Evolutionary conservation across 2,329 filamentous ascomycete species (phyloP).

Genomic region (Dactylellina drechsleri): DNA sequence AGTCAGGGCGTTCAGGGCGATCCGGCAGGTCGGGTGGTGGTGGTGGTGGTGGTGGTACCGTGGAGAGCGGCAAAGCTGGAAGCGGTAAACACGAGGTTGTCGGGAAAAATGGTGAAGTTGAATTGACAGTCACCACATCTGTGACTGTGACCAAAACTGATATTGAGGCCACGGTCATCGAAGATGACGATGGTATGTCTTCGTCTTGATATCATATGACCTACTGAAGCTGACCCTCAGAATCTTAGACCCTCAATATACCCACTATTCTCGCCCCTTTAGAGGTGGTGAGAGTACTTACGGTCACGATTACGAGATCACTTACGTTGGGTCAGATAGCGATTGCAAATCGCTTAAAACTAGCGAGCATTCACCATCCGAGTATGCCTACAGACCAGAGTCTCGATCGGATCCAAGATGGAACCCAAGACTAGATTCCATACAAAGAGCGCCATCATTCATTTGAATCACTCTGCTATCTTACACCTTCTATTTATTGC

Average conservation of each 20-base stretch:
- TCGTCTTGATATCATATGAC: background rate
- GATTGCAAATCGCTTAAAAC: constrained; percentile 49
- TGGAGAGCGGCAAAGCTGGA: constrained; percentile 20
- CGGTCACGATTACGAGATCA: constrained; percentile 50
- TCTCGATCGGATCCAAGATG: constrained; percentile 45
- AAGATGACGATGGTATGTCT: constrained; percentile 48
- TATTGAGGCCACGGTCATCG: constrained; percentile 48
- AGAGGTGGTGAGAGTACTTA: constrained; percentile 33
- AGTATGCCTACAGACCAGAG: constrained; percentile 45
- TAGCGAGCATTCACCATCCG: constrained; percentile 49
- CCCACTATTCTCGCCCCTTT: constrained; percentile 47
- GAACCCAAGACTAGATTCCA: constrained; percentile 46
- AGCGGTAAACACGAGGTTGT: constrained; percentile 38
- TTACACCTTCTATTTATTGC: background rate
- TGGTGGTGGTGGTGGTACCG: constrained; percentile 11
- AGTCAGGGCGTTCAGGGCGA: constrained; percentile 28
- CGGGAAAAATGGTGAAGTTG: constrained; percentile 44
- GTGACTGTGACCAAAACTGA: constrained; percentile 50
- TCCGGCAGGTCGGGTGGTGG: constrained; percentile 28
- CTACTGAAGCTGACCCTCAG: background rate
- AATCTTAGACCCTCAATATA: constrained; percentile 33
- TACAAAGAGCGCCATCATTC: constrained; percentile 43
- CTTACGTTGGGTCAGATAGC: constrained; percentile 42
- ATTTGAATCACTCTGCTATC: constrained; percentile 11
- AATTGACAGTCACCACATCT: constrained; percentile 47